Evolutionary conservation across 768 basidiomycete species (phyloP).

Genomic region (Mycena rosella): DNA sequence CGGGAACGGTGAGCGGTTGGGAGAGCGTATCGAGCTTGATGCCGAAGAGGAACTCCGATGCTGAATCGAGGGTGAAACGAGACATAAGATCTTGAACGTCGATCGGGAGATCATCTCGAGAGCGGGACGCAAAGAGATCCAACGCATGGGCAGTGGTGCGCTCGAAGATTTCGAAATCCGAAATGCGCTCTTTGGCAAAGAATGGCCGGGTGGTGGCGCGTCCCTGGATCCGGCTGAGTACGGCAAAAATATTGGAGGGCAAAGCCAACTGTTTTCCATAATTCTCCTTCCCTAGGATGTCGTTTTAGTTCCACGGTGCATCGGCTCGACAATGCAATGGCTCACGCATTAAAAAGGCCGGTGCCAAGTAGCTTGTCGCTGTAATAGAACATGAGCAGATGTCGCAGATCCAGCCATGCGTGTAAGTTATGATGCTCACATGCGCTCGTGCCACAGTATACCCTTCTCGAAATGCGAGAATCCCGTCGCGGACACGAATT

Average conservation of each 20-base stretch:
- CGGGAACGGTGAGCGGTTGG: constrained; percentile 49
- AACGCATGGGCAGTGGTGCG: constrained; percentile 49
- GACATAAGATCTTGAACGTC: constrained; percentile 61
- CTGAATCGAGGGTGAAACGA: constrained; percentile 34
- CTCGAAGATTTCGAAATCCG: constrained; percentile 63
- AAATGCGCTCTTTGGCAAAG: constrained; percentile 60
- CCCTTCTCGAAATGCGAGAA: constrained; percentile 62
- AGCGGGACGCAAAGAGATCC: constrained; percentile 37
- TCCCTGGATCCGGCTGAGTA: constrained; percentile 46
- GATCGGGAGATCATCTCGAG: constrained; percentile 41
- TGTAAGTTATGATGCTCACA: constrained; percentile 53
- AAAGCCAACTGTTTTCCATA: constrained; percentile 20
- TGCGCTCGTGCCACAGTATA: constrained; percentile 52
- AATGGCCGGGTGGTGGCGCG: constrained; percentile 62
- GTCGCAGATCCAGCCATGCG: background rate
- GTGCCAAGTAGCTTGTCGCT: constrained; percentile 54
- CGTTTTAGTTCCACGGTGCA: background rate
- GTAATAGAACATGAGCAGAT: constrained; percentile 14
- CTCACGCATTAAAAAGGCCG: constrained; percentile 61
- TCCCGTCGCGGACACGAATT: constrained; percentile 57
- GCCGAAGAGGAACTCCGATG: constrained; percentile 65
- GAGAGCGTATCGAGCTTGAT: constrained; percentile 56
- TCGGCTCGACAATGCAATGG: background rate
- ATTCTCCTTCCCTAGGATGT: constrained; percentile 9
- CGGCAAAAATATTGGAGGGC: background rate